Evolutionary conservation across 2,329 filamentous ascomycete species (phyloP), one percentile per base, ranked within the genome.

Genomic region (Pseudogymnoascus destructans): DNA sequence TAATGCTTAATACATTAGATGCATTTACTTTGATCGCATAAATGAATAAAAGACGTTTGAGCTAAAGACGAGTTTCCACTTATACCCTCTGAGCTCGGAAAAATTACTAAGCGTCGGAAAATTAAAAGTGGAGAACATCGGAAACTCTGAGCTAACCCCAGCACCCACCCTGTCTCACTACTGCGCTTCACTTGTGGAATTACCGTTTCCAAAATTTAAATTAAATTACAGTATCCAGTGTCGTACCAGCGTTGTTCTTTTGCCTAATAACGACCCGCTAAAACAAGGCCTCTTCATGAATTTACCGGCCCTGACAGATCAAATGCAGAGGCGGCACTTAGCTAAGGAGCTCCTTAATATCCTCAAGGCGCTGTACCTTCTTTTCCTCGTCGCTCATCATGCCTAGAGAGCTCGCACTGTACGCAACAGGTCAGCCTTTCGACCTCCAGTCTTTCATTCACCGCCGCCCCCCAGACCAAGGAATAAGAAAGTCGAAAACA

Each of bases 361-460:
- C 93, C 70, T 96, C 92, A 62, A 97, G 91, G 36, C 89, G 78
- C 70, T 93, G 87, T 61, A 89, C 75, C 69, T 85, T 89, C 79
- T 93, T 95, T 71, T 96, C 91, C 63, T 96, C 91, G 61, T 96
- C 90, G 58, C 79, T 86, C 82, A 95, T 95, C 83, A 98, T 92
- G 1, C 93, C 93, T 32, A 98, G 74, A 0, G 88, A 93, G 13
- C 87, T 91, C n/a, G 93, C 93, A 73, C 91, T 95, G 64, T 71
- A 30, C 46, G 8, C 15, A 52, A 19, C n/a, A 52, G 67, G 25
- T 52, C 46, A 52, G 46, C 15, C 46, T 19, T 17, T 52, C 25
- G 19, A n/a, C 8, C 57, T 19, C 35, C 2, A 36, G 38, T 58
- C 32, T 57, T 55, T 38, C 21, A 13, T 42, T 38, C 15, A n/a